Evolutionary conservation across 1,284 basidiomycete genomes (phyloP), one percentile per base, ranked within the genome.

Genomic region (Psilocybe mexicana): DNA sequence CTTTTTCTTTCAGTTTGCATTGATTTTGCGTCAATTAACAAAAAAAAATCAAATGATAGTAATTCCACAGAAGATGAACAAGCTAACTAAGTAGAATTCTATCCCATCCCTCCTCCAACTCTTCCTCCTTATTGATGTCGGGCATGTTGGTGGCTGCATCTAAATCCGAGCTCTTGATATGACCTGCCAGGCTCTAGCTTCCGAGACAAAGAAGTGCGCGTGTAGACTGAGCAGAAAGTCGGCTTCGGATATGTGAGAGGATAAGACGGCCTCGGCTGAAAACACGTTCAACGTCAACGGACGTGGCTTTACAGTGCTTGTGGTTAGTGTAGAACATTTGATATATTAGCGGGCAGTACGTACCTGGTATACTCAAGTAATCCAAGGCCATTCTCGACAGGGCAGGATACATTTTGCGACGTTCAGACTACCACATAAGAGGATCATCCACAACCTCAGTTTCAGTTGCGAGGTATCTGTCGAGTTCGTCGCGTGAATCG

Each of bases 341-440:
- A 40, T 6, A 40, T 6, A 40, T 14, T 40, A 5, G n/a, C 6
- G 2, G 4, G n/a, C 4, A 12, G n/a, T 14, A n/a, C 59, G 8
- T 43, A 65, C 65, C 45, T 5, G 63, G 53, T 24, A 67, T 64
- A 2, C 55, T 55, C 10, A 63, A 43, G 38, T 65, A 66, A 42
- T 66, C 63, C 8, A 63, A 28, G 0, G 62, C 65, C 65, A 65
- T 67, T 8, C 61, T 3, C 6, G 42, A 55, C 35, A 75, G 67
- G 2, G 23, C 40, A 3, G 70, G 70, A 51, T 68, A 74, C 6
- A 57, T 57, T 0, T 14, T 6, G 6, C 54, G 25, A 2, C 59
- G 38, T n/a, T 69, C 65, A 28, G 51, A 50, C 71, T 71, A 76
- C 74, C 73, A 76, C 6, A 8, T 2, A 23, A 75, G 54, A 1